A percentile compares a stretch with the other conserved stretches of the same genome.
These are phyloP conservation scores for Tilletiaria anomala DNA, from an alignment of 1,284 basidiomycete species.

Conservation along the genomic window DNA sequence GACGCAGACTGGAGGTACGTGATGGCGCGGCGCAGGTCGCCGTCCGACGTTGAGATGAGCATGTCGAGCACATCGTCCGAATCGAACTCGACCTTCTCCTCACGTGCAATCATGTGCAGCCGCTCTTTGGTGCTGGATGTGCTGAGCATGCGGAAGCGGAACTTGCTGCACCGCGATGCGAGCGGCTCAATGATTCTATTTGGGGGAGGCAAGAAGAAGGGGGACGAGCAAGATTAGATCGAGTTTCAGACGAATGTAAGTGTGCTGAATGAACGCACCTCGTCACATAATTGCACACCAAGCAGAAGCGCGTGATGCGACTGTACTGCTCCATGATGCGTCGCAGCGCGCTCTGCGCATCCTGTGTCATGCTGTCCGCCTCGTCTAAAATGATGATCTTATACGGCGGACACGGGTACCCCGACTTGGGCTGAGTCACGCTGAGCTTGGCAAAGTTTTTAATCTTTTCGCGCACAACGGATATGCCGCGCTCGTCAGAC, in stretches of 20 bases:
- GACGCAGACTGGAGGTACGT: conserved; percentile 95
- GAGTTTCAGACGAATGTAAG: too few species aligned
- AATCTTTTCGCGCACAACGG: conserved; percentile 93
- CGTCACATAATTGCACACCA: conserved; percentile 99
- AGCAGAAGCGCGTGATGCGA: conserved; percentile 88
- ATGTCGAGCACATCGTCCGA: conserved; percentile 51
- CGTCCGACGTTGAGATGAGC: conserved; percentile 66
- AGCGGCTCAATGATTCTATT: conserved; percentile 91
- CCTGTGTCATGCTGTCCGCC: conserved; percentile 99
- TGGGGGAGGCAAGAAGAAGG: not conserved
- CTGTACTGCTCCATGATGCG: conserved; percentile 98
- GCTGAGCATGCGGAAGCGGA: conserved; percentile 89
- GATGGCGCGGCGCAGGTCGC: conserved; percentile 93
- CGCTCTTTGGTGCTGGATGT: conserved; percentile 58
- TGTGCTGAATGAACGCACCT: conserved; percentile 52
- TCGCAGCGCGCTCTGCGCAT: conserved; percentile 85
- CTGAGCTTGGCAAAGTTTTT: conserved; percentile 78
- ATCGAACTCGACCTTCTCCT: conserved; percentile 44
- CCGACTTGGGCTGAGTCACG: conserved; percentile 22
- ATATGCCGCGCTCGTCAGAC: conserved; percentile 93
- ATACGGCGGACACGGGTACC: conserved; percentile 89
- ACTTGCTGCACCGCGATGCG: conserved; percentile 97
- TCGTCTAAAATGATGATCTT: conserved; percentile 99
- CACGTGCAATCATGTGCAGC: conserved; percentile 61
- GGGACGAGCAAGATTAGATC: not conserved